phyloP scores from a whole-genome alignment of 2,329 filamentous ascomycete species.

The Aspergillus neotritici region DNA sequence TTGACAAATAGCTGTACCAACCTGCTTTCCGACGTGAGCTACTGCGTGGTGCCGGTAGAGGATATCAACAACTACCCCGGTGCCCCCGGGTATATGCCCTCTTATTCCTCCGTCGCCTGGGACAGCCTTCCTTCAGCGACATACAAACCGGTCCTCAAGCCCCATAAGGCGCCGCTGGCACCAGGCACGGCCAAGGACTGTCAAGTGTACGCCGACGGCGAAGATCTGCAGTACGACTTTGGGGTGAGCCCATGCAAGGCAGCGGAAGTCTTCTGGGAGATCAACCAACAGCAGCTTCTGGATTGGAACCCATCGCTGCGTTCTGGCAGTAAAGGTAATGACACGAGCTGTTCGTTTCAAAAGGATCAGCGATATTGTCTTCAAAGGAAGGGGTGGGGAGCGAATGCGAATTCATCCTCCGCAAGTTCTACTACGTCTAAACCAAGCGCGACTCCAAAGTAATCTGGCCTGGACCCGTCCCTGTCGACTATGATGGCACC shows the following conservation, averaged over 20 bases:
- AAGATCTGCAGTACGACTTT: no score
- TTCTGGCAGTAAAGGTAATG: no score
- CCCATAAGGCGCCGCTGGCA: neutral
- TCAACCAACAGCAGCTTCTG: neutral
- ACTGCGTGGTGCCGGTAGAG: conserved; percentile 8
- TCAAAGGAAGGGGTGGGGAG: no score
- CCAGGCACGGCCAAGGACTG: neutral
- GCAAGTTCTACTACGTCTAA: no score
- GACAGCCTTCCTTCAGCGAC: conserved; percentile 2
- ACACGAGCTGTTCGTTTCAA: no score
- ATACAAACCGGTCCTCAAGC: conserved; percentile 1
- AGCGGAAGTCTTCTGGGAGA: neutral
- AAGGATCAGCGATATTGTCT: no score
- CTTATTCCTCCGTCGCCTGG: conserved; percentile 2
- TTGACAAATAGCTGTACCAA: conserved; percentile 4
- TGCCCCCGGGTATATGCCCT: conserved; percentile 2
- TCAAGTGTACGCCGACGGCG: no score
- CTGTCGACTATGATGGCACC: no score
- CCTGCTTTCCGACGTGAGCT: conserved; percentile 1
- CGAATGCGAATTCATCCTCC: no score
- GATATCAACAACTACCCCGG: conserved; percentile 8
- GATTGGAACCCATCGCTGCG: conserved; percentile 2
- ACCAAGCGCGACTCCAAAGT: no score
- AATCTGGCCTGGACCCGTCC: no score
- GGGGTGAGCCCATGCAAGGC: neutral